Evolutionary conservation across 202 grass and related monocot genomes (phyloP).

Genomic region (Panicum virgatum): DNA sequence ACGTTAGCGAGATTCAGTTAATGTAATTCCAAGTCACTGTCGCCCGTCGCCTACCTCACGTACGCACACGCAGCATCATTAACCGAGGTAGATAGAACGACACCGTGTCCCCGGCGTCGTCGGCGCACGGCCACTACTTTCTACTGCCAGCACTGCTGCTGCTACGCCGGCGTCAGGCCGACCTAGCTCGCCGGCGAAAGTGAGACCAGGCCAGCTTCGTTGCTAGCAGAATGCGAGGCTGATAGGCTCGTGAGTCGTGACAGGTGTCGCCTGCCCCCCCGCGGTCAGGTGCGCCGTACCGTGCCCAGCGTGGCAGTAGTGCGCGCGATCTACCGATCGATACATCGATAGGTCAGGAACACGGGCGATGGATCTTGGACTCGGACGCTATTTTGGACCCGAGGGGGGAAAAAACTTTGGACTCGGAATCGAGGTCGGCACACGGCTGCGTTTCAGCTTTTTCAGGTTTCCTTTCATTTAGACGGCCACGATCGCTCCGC

Average conservation of each 20-base stretch:
- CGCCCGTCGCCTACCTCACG: neutral
- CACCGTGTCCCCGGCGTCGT: neutral
- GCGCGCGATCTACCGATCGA: neutral
- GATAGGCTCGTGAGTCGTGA: too few species aligned
- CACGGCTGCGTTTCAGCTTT: neutral
- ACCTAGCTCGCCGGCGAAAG: neutral
- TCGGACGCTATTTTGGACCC: neutral
- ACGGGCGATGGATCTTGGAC: neutral
- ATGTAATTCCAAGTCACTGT: neutral
- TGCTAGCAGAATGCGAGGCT: too few species aligned
- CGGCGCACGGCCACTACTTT: neutral
- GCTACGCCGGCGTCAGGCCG: neutral
- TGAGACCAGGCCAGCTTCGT: too few species aligned
- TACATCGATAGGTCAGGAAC: neutral
- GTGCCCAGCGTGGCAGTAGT: neutral
- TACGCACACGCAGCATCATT: neutral
- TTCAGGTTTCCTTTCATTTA: neutral
- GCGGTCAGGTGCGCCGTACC: slow-evolving; percentile 5
- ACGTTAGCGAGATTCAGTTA: neutral
- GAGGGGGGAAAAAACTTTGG: neutral
- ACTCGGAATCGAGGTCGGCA: neutral
- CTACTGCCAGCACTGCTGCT: too few species aligned
- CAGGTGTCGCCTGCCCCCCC: neutral
- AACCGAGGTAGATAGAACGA: neutral
- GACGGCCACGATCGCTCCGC: neutral